Conservation (phyloP, 768 basidiomycete species). For the Steccherinum ochraceum region DNA sequence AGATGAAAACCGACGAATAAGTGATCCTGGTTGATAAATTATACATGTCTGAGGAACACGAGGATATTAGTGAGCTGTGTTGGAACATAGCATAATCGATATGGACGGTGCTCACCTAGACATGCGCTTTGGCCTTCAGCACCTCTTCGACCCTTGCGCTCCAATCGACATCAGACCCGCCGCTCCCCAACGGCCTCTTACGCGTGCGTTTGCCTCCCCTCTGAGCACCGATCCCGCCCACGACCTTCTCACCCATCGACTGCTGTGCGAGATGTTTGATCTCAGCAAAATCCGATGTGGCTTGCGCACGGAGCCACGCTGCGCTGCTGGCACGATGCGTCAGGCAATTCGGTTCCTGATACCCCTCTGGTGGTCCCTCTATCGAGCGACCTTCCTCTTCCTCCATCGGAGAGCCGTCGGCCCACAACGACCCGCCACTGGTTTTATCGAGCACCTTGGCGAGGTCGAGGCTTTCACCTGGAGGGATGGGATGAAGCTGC, state of each 20-base stretch:
- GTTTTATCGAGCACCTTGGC: constrained; percentile 57
- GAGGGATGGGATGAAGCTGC: constrained; percentile 72
- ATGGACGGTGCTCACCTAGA: no score
- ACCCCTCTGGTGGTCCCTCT: constrained; percentile 41
- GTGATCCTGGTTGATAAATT: background rate
- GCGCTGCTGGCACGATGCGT: constrained; percentile 56
- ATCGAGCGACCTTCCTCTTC: constrained; percentile 16
- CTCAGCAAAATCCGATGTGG: constrained; percentile 63
- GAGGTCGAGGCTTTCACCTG: constrained; percentile 87
- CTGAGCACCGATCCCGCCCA: constrained; percentile 24
- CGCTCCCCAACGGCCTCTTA: constrained; percentile 4
- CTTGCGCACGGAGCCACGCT: constrained; percentile 72
- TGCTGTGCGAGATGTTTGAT: constrained; percentile 62
- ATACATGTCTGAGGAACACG: no score
- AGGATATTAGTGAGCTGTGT: background rate
- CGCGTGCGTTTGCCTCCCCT: constrained; percentile 15
- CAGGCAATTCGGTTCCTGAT: constrained; percentile 53
- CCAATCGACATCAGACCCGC: background rate
- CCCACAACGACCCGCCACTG: constrained; percentile 58
- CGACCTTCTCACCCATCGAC: constrained; percentile 30
- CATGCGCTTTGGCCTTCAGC: background rate
- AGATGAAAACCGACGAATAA: background rate
- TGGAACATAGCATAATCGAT: background rate
- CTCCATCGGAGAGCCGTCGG: constrained; percentile 52
- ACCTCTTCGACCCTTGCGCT: background rate